phyloP scores from a whole-genome alignment of 352 stramenopile species.

The Lagenidium sp. region DNA sequence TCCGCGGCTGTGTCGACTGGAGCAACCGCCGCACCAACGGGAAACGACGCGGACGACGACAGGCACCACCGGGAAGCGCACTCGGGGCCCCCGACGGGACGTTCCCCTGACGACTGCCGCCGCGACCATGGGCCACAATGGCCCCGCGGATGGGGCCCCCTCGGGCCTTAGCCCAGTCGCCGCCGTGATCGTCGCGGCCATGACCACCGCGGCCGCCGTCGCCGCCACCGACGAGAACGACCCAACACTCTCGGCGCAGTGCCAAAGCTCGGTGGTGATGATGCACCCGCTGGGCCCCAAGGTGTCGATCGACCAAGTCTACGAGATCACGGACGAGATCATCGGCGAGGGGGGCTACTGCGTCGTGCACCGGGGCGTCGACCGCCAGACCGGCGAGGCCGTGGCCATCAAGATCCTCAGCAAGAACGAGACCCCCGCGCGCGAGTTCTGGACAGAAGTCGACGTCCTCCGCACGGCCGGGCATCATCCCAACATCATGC shows the following conservation, averaged over 20 bases:
- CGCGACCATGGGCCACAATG: too few species aligned
- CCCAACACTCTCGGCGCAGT: background rate
- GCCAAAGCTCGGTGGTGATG: background rate
- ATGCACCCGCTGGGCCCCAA: constrained; percentile 3
- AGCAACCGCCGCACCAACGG: too few species aligned
- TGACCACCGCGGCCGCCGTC: constrained; percentile 4
- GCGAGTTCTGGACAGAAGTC: constrained; percentile 81
- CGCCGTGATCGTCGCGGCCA: background rate
- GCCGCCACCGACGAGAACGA: background rate
- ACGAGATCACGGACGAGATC: constrained; percentile 74
- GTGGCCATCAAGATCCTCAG: constrained; percentile 75
- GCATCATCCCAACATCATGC: constrained; percentile 72
- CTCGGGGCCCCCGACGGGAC: too few species aligned
- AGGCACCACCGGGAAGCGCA: too few species aligned
- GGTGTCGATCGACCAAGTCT: constrained; percentile 47
- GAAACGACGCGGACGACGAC: too few species aligned
- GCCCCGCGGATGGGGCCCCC: too few species aligned
- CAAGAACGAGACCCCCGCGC: constrained; percentile 64
- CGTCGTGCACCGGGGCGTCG: constrained; percentile 59
- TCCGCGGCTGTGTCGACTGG: too few species aligned
- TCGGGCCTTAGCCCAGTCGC: too few species aligned
- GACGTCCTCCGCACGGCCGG: constrained; percentile 66
- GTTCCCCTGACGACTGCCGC: too few species aligned
- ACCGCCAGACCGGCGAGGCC: constrained; percentile 52
- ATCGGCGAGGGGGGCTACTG: constrained; percentile 76